These are phyloP conservation scores for Fomitopsis pinicola DNA, from an alignment of 1,284 basidiomycete species.

Conservation along the genomic window DNA sequence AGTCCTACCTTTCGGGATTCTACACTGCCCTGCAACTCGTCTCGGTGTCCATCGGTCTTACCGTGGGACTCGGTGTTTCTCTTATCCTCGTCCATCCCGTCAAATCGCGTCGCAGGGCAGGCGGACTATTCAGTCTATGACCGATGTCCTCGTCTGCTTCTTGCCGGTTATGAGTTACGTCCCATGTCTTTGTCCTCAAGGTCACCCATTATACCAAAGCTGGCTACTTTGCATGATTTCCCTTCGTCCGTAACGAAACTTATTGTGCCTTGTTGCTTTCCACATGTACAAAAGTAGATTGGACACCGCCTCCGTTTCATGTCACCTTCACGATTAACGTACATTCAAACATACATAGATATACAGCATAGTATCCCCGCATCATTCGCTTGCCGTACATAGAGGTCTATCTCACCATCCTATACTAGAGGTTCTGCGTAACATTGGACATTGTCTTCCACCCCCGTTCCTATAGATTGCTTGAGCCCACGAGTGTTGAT, in stretches of 20 bases:
- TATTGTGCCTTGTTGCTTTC: neutral
- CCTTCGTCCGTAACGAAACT: neutral
- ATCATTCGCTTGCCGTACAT: neutral
- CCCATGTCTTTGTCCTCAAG: neutral
- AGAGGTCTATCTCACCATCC: neutral
- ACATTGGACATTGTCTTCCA: neutral
- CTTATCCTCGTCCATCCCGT: constrained; percentile 57
- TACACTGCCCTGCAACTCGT: constrained; percentile 63
- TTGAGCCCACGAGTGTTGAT: neutral
- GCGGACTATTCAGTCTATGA: constrained; percentile 56
- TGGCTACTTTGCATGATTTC: neutral
- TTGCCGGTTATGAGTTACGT: neutral
- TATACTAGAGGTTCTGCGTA: constrained; percentile 1
- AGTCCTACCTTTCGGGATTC: constrained; percentile 63
- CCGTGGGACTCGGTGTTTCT: constrained; percentile 69
- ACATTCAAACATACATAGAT: neutral
- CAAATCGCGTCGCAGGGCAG: constrained; percentile 50
- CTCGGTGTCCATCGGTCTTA: constrained; percentile 58
- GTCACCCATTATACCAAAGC: neutral
- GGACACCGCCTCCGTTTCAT: neutral
- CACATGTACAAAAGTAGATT: neutral
- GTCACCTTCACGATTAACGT: neutral
- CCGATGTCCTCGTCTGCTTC: neutral
- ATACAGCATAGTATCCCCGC: neutral
- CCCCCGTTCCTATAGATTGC: neutral